These are phyloP conservation scores for Ulota crispa DNA, from an alignment of 225 moss, liverwort and hornwort genomes.

Conservation along the genomic window DNA sequence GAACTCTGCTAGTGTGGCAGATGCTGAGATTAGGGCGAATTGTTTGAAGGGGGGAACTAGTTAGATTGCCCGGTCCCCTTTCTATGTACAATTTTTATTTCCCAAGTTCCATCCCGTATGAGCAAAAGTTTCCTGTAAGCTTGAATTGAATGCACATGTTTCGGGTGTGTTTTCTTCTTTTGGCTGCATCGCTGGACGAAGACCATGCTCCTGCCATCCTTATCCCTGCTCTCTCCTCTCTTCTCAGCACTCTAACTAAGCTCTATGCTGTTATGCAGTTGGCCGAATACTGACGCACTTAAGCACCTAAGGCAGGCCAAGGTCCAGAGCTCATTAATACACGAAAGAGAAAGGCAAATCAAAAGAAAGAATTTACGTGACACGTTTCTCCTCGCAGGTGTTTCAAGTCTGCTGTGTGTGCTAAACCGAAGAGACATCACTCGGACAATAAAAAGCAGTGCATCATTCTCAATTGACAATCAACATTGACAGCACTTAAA, in stretches of 20 bases:
- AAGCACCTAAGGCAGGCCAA: neutral
- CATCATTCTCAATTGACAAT: neutral
- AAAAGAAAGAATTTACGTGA: neutral
- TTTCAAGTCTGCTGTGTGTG: neutral
- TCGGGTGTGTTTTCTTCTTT: too few relatives aligned
- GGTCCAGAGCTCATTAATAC: neutral
- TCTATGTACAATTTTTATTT: slow-evolving; percentile 50
- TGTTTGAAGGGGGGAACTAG: slow-evolving; percentile 31
- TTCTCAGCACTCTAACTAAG: too few relatives aligned
- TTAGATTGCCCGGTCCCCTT: slow-evolving; percentile 29
- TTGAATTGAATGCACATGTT: neutral
- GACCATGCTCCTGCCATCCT: neutral
- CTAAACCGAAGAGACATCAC: neutral
- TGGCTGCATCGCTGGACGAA: neutral
- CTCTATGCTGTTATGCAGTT: neutral
- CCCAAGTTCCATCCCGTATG: slow-evolving; percentile 16
- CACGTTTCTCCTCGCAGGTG: neutral
- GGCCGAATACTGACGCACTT: neutral
- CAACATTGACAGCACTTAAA: neutral
- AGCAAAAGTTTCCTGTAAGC: neutral
- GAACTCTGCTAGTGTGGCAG: slow-evolving; percentile 30
- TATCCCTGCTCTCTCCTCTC: neutral
- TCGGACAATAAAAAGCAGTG: neutral
- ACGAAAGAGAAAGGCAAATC: neutral
- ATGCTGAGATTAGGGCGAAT: slow-evolving; percentile 38